Percentiles rank a stretch among this genome's conserved stretches.
Evolutionary conservation across 257 asterid species (phyloP).

Genomic region (Jacaranda copaia): DNA sequence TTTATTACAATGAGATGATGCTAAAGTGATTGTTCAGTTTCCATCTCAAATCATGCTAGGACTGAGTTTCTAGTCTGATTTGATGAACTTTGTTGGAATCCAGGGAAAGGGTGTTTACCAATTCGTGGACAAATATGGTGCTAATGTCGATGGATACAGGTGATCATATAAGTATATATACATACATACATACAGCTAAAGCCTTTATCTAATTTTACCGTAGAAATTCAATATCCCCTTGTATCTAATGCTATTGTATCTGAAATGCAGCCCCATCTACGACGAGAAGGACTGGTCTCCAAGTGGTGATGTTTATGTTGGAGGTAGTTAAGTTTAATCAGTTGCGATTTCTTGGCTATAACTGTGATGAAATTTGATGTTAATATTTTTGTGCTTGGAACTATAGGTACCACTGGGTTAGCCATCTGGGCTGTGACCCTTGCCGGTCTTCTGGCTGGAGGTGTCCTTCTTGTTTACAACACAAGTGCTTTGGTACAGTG

Average conservation of each 20-base stretch:
- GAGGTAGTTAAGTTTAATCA: constrained; percentile 51
- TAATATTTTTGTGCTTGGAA: not conserved
- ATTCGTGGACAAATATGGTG: constrained; percentile 91
- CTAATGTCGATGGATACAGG: constrained; percentile 99
- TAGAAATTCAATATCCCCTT: too few species aligned
- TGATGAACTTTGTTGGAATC: constrained; percentile 12
- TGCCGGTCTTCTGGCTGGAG: constrained; percentile 81
- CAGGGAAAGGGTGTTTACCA: constrained; percentile 99
- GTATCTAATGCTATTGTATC: not conserved
- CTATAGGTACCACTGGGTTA: constrained; percentile 77
- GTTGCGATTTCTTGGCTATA: not conserved
- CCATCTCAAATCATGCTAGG: not conserved
- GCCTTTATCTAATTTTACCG: too few species aligned
- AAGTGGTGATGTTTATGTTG: constrained; percentile 86
- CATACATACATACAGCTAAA: not conserved
- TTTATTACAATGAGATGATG: too few species aligned
- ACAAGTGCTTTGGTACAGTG: constrained; percentile 95
- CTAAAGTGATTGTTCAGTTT: too few species aligned
- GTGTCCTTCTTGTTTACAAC: constrained; percentile 96
- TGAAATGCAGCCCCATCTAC: constrained; percentile 78
- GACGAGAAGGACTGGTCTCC: constrained; percentile 79
- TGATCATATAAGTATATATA: constrained; percentile 17
- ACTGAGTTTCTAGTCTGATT: not conserved
- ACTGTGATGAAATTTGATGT: not conserved
- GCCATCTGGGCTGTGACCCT: constrained; percentile 95